Evolutionary conservation across 2,329 filamentous ascomycete species (phyloP).

Genomic region (Fusarium nanum): DNA sequence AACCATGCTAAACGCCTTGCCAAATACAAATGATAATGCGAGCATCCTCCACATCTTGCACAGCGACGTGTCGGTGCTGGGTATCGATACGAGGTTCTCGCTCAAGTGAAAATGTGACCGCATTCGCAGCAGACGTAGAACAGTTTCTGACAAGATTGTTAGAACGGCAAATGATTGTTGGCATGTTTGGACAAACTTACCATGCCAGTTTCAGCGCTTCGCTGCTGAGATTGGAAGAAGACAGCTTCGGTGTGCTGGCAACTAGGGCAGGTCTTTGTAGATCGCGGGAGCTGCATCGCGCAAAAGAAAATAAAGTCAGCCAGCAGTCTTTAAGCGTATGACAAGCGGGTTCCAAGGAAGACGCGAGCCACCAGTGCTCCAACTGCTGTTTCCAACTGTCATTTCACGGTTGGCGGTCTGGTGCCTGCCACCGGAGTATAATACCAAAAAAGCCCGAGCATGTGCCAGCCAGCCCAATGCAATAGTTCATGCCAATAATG

Average conservation of each 20-base stretch:
- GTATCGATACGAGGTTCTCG: constrained; percentile 43
- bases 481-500: constrained; percentile 25
- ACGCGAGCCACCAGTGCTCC: constrained; percentile 43
- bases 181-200: constrained; percentile 64
- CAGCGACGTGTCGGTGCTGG: constrained; percentile 26
- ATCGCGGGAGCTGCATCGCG: constrained; percentile 82
- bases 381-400: constrained; percentile 41
- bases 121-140: constrained; percentile 96
- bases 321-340: constrained; percentile 49
- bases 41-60: constrained; percentile 34
- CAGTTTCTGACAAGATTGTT: constrained; percentile 71
- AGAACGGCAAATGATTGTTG: neutral
- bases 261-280: constrained; percentile 84
- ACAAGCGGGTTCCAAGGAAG: constrained; percentile 47
- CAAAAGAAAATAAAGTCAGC: constrained; percentile 57
- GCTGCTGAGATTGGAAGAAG: constrained; percentile 98
- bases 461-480: constrained; percentile 41
- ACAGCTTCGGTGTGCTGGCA: constrained; percentile 92
- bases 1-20: constrained; percentile 41
- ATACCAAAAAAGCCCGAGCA: constrained; percentile 40
- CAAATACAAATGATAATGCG: constrained; percentile 36
- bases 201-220: constrained; percentile 98
- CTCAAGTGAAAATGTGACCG: constrained; percentile 82
- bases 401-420: constrained; percentile 33
- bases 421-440: constrained; percentile 26